phyloP scores from a whole-genome alignment of 176 grass and related monocot genomes.

The Eleusine indica region DNA sequence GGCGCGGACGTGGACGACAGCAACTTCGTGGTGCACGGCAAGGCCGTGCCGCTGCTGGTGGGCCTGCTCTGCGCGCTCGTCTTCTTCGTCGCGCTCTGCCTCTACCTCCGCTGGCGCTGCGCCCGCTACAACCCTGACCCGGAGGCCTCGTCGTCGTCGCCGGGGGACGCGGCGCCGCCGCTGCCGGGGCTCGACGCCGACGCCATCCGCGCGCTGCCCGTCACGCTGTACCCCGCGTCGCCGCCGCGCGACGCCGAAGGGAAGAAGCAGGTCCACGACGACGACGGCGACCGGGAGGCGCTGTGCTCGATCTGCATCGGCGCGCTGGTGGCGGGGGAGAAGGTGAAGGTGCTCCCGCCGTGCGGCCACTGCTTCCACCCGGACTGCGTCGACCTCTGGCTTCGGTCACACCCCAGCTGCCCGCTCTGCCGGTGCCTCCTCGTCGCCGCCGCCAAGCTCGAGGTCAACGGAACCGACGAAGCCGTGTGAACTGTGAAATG shows the following conservation, averaged over 20 bases:
- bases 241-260: not conserved
- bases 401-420: conserved; percentile 65
- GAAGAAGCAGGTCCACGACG: not conserved
- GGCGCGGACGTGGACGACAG: conserved; percentile 50
- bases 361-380: conserved; percentile 85
- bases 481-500: conserved; percentile 35
- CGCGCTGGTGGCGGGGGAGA: conserved; percentile 59
- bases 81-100: conserved; percentile 46
- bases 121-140: conserved; percentile 21
- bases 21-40: conserved; percentile 61
- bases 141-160: not conserved
- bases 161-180: not conserved
- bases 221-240: conserved; percentile 41
- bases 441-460: conserved; percentile 12
- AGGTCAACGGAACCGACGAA: conserved; percentile 25
- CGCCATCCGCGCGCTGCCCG: conserved; percentile 47
- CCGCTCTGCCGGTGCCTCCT: conserved; percentile 70
- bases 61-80: conserved; percentile 35
- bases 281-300: conserved; percentile 19
- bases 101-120: conserved; percentile 51
- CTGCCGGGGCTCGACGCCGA: conserved; percentile 43
- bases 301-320: conserved; percentile 83
- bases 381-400: conserved; percentile 86
- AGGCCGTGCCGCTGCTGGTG: conserved; percentile 38
- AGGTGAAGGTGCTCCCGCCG: conserved; percentile 71